phyloP scores from a whole-genome alignment of 75 land plant species.

The Pseudotsuga menziesii region DNA sequence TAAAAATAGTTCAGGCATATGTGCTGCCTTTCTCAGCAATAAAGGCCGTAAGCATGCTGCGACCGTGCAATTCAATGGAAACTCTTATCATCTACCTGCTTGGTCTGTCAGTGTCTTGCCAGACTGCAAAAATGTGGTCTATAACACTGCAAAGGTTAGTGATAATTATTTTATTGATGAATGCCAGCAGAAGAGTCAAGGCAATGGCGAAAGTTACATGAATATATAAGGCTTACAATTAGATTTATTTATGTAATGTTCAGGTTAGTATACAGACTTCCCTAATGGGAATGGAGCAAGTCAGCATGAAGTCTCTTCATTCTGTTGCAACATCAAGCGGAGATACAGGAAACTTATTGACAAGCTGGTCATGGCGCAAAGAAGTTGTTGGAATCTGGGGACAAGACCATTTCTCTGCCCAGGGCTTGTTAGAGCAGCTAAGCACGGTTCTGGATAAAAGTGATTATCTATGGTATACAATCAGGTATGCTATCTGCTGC shows the following conservation, averaged over 20 bases:
- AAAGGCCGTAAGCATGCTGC: constrained; percentile 9
- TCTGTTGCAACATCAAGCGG: background rate
- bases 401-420: constrained; percentile 15
- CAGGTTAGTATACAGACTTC: constrained; percentile 30
- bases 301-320: background rate
- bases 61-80: constrained; percentile 27
- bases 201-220: background rate
- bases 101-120: constrained; percentile 55
- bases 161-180: background rate
- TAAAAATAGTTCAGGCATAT: constrained; percentile 5
- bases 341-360: background rate
- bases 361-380: constrained; percentile 13
- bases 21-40: constrained; percentile 43
- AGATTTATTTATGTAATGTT: background rate
- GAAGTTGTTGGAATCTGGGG: constrained; percentile 26
- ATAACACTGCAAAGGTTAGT: constrained; percentile 47
- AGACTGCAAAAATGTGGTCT: constrained; percentile 38
- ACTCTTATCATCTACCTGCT: constrained; percentile 31
- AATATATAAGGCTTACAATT: background rate
- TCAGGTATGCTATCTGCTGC: constrained; percentile 39
- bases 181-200: background rate
- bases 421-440: constrained; percentile 62
- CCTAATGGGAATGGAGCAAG: constrained; percentile 5
- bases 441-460: constrained; percentile 49
- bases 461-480: constrained; percentile 92